Evolutionary conservation across 2,329 filamentous ascomycete species (phyloP).

Genomic region (Pyricularia sp.): DNA sequence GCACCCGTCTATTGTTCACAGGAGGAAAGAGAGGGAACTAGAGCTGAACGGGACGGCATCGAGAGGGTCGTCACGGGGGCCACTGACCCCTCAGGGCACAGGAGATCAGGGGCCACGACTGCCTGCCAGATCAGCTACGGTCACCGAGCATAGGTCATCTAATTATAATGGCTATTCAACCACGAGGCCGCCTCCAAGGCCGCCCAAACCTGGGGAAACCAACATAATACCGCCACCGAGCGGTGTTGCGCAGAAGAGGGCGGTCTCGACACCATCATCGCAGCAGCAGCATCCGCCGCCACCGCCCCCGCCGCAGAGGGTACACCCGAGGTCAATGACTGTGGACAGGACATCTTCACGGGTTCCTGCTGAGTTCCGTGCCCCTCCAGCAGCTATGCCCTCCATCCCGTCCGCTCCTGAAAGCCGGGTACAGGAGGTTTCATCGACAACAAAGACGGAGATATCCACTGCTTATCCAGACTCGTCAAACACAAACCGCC

Average conservation of each 20-base stretch:
- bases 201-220: conserved; percentile 16
- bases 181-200: conserved; percentile 10
- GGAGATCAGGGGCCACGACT: conserved; percentile 37
- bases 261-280: conserved; percentile 35
- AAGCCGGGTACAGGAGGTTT: neutral
- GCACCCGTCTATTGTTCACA: conserved; percentile 37
- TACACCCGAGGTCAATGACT: conserved; percentile 39
- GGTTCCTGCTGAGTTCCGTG: conserved; percentile 26
- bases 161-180: conserved; percentile 10
- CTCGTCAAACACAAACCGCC: conserved; percentile 71
- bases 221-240: conserved; percentile 3
- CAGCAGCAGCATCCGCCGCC: conserved; percentile 28
- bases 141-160: conserved; percentile 21
- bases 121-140: conserved; percentile 35
- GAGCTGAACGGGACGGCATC: conserved; percentile 27
- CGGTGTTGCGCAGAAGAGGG: conserved; percentile 25
- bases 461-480: conserved; percentile 67
- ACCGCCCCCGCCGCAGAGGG: conserved; percentile 30
- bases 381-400: conserved; percentile 10
- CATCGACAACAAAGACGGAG: conserved; percentile 33
- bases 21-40: conserved; percentile 33
- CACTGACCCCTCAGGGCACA: conserved; percentile 29
- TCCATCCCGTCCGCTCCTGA: neutral
- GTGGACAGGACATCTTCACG: conserved; percentile 34
- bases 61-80: conserved; percentile 15